Evolutionary conservation across 2,329 filamentous ascomycete genomes (phyloP).

Genomic region (Microsporum audouinii): DNA sequence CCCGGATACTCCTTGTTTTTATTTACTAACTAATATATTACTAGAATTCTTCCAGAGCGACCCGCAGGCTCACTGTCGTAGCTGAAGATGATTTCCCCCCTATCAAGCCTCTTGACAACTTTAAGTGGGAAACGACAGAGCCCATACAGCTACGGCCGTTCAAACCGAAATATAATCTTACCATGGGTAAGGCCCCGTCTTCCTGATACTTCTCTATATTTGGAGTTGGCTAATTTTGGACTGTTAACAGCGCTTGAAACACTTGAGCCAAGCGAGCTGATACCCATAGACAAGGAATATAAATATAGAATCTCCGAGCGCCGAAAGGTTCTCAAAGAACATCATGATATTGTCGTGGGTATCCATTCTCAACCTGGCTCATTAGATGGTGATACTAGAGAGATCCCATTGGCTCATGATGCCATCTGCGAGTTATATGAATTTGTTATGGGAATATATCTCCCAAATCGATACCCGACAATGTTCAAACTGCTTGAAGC

Average conservation of each 20-base stretch:
- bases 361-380: slow-evolving; percentile 18
- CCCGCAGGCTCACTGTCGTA: not conserved
- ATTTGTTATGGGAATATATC: slow-evolving; percentile 44
- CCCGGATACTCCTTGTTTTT: not conserved
- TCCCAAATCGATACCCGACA: slow-evolving; percentile 46
- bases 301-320: slow-evolving; percentile 41
- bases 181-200: slow-evolving; percentile 43
- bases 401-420: slow-evolving; percentile 24
- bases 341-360: slow-evolving; percentile 32
- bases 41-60: not conserved
- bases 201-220: not conserved
- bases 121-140: slow-evolving; percentile 41
- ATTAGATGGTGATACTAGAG: slow-evolving; percentile 20
- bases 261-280: slow-evolving; percentile 42
- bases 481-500: slow-evolving; percentile 37
- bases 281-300: slow-evolving; percentile 51
- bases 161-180: slow-evolving; percentile 51
- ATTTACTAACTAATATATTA: not conserved
- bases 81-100: slow-evolving; percentile 9
- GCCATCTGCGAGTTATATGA: slow-evolving; percentile 47
- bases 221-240: not conserved
- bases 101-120: slow-evolving; percentile 33
- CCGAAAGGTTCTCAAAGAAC: slow-evolving; percentile 34
- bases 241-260: slow-evolving; percentile 40
- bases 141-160: slow-evolving; percentile 47